These are phyloP conservation scores for Mortierella hygrophila DNA, from an alignment of 192 early-diverging fungal species.

Conservation along the genomic window DNA sequence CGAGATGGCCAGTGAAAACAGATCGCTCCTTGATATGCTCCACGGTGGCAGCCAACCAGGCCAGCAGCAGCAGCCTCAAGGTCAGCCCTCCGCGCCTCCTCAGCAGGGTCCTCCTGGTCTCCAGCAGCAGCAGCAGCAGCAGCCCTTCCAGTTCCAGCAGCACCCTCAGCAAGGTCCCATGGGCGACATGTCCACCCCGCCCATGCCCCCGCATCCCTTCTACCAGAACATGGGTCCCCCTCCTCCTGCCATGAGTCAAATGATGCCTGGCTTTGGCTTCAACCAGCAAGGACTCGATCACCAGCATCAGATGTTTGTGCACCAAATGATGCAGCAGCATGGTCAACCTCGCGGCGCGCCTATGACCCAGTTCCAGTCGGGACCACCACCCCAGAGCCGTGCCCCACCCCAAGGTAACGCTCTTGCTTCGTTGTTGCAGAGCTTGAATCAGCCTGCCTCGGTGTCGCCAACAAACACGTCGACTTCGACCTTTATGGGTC, in stretches of 20 bases:
- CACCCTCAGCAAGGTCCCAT: conserved; percentile 10
- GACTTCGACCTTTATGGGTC: conserved; percentile 16
- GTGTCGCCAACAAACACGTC: conserved; percentile 30
- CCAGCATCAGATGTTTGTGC: conserved; percentile 41
- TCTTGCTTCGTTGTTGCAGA: conserved; percentile 47
- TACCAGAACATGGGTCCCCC: conserved; percentile 42
- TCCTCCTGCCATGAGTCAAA: conserved; percentile 32
- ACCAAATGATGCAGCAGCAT: conserved; percentile 41
- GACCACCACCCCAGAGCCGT: conserved; percentile 34
- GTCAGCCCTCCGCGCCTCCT: neutral
- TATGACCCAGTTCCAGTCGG: conserved; percentile 22
- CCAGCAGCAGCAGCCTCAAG: conserved; percentile 6
- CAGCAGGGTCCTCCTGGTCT: conserved; percentile 10
- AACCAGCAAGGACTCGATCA: conserved; percentile 29
- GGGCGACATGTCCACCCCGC: conserved; percentile 19
- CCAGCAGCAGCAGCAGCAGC: conserved; percentile 25
- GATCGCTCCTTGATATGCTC: conserved; percentile 56
- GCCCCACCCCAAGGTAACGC: conserved; percentile 46
- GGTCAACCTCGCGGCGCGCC: conserved; percentile 24
- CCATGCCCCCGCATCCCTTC: conserved; percentile 12
- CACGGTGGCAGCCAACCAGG: conserved; percentile 33
- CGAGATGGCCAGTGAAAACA: conserved; percentile 41
- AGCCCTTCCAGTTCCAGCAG: conserved; percentile 13
- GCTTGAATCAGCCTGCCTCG: conserved; percentile 44
- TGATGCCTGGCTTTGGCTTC: conserved; percentile 50